Evolutionary conservation across 192 early-diverging fungal genomes (phyloP), one percentile per base, ranked within the genome.

Genomic region (Umbelopsis vinacea): DNA sequence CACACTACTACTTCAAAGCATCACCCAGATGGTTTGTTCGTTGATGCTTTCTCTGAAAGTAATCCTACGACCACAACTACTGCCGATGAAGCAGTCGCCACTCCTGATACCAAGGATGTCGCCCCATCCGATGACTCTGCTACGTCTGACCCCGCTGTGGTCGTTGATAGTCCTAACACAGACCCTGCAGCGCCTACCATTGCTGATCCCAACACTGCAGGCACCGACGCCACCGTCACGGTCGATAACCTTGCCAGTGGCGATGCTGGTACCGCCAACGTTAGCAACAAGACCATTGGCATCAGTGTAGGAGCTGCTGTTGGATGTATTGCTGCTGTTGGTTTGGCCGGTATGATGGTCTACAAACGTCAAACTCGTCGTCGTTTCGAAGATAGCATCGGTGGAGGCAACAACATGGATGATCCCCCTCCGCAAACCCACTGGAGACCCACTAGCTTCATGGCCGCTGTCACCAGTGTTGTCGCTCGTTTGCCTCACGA

Each of bases 261-360:
- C 3, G 37, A 68, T 8, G 26, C 69, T n/a, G 66, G 54, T 11
- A 50, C 54, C 6, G 70, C 77, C n/a, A 40, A 67, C 43, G 53
- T 52, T 21, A 45, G 70, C 43, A 78, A 74, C 45, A 78, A 78
- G 46, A 60, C 68, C 1, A 50, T 78, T 50, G 72, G 77, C 67
- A 63, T 78, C 6, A 69, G 63, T 17, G 43, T 78, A 46, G 77
- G 71, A 47, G 77, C 72, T 4, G 71, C 67, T 17, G 66, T 78
- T 29, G 77, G 77, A 17, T 73, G 72, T 57, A 52, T 78, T 47
- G 77, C 77, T 17, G 77, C 77, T 23, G 77, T 68, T 23, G 77
- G 77, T 40, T 37, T 78, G 12, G 77, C 77, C 2, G 77, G 77
- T 21, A 73, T 78, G 72, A 71, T 78, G 40, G 71, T 78, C 26